These are phyloP conservation scores for Penicillium sp. DNA, from an alignment of 2,329 filamentous ascomycete genomes.

Conservation along the genomic window DNA sequence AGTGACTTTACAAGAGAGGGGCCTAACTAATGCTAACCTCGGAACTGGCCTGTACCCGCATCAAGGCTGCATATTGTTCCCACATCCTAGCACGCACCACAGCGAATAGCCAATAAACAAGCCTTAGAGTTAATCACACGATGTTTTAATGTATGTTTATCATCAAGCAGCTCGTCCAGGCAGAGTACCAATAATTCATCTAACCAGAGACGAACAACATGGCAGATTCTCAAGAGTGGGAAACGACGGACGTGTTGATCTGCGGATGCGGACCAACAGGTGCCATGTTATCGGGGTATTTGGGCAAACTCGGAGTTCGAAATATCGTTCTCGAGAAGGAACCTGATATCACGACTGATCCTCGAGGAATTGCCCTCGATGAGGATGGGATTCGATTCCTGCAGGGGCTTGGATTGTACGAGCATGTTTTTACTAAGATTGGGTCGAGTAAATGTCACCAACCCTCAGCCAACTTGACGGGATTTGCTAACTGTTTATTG, in stretches of 20 bases:
- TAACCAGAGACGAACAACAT: background rate
- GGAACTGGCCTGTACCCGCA: background rate
- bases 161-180: no score
- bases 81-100: conserved; percentile 3
- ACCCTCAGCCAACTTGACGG: conserved; percentile 7
- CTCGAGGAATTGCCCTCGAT: conserved; percentile 40
- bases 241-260: conserved; percentile 38
- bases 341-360: conserved; percentile 40
- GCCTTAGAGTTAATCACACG: background rate
- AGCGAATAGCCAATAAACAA: background rate
- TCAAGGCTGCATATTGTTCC: conserved; percentile 4
- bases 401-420: conserved; percentile 40
- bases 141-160: background rate
- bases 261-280: conserved; percentile 42
- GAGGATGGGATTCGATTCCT: conserved; percentile 41
- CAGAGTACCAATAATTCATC: background rate
- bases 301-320: conserved; percentile 32
- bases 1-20: background rate
- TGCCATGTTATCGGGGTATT: conserved; percentile 35
- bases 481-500: background rate
- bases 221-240: conserved; percentile 12
- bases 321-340: conserved; percentile 40
- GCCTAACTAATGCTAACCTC: background rate
- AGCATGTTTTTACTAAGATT: conserved; percentile 37
- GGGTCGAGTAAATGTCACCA: conserved; percentile 28